Base-by-base conservation (phyloP, 2,329 filamentous ascomycete species). In the Phialophora chinensis region DNA sequence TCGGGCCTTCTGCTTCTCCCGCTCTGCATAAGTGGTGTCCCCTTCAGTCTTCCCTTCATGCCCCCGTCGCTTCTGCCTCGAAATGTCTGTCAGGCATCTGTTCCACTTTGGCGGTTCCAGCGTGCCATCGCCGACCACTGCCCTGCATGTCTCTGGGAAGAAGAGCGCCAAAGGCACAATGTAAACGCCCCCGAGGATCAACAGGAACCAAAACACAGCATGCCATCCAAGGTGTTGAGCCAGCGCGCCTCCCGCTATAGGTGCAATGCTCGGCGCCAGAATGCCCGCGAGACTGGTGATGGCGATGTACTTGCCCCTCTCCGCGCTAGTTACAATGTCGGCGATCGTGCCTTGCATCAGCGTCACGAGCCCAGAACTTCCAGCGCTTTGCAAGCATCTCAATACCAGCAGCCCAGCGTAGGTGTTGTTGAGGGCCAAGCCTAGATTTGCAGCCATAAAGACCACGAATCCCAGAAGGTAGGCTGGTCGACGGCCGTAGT, bases 181-280 rank as follows among this genome's bases (percentile, higher is more conserved):
- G 31, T 75, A 68, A 1, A 73, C 72, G 0, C 76, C 79, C 0
- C 79, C 75, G 49, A 82, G 76, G n/a, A 86, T 84, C 29, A 81
- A 74, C 6, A 86, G 75, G 65, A 85, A 83, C 82, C 83, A 86
- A 68, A 86, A 87, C 3, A 86, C 80, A 0, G 78, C 77, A 50
- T 79, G 75, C 84, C 84, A 86, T 0, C 84, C 83, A 0, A 85
- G 69, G 52, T 79, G 77, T 54, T 82, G 78, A 0, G 80, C 76
- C 0, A 86, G 69, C 0, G 80, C 73, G 11, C 84, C 85, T 0
- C 84, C 84, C 25, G 86, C 78, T 0, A 85, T 78, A 0, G 85
- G 84, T 0, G 81, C 83, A 7, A 86, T 66, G 0, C 81, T 80
- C 7, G 82, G 82, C 0, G 79, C 81, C 31, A 84, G 73, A 17